Evolutionary conservation across 2,329 filamentous ascomycete species (phyloP).

Genomic region (Pestalotiopsis sp.): DNA sequence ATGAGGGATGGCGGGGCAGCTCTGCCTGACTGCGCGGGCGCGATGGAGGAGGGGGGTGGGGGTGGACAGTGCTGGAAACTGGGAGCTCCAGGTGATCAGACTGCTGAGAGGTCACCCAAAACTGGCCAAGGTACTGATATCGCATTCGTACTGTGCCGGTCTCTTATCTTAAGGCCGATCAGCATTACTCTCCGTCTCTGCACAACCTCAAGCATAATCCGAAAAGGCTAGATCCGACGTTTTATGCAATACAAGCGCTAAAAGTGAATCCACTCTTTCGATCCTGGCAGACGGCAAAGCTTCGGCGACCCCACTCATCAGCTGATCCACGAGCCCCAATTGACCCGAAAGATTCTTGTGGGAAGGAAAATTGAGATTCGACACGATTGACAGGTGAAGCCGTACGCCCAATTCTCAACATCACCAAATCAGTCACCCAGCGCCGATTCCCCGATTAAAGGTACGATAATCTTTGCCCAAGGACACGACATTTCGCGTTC

Average conservation of each 20-base stretch:
- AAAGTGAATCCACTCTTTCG: neutral
- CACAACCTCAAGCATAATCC: neutral
- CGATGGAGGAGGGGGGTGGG: neutral
- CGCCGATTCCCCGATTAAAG: conserved; percentile 11
- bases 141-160: neutral
- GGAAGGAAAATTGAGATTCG: conserved; percentile 10
- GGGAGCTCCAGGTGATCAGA: neutral
- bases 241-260: neutral
- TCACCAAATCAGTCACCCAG: conserved; percentile 9
- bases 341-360: neutral
- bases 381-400: conserved; percentile 6
- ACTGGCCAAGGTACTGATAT: neutral
- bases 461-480: conserved; percentile 2
- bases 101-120: neutral
- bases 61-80: neutral
- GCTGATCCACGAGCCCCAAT: conserved; percentile 13
- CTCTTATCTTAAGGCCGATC: conserved; percentile 10
- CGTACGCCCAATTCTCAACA: conserved; percentile 9
- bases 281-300: conserved; percentile 10
- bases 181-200: neutral
- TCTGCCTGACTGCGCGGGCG: neutral
- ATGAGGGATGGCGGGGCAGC: conserved; percentile 8
- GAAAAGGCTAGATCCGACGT: neutral
- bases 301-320: conserved; percentile 6
- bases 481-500: neutral